Percentiles rank a stretch among this genome's conserved stretches.
These are phyloP conservation scores for Taiozyma onychis DNA, from an alignment of 1,139 yeast species.

Conservation along the genomic window DNA sequence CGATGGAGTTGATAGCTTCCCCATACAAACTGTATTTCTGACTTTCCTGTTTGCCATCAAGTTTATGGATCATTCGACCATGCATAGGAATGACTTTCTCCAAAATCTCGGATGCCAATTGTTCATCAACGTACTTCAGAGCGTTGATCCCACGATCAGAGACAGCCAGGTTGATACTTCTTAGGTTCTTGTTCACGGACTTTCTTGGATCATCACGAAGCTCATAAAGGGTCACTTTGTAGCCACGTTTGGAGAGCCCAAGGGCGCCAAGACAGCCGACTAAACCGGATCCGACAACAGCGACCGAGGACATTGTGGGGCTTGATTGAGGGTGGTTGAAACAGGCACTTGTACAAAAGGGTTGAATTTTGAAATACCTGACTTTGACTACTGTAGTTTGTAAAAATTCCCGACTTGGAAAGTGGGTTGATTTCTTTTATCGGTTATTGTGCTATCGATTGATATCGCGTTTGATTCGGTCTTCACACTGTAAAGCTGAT, in stretches of 20 bases:
- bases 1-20: constrained; percentile 71
- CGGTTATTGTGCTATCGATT: too few relatives aligned
- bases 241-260: constrained; percentile 72
- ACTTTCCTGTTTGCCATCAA: constrained; percentile 55
- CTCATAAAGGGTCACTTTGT: constrained; percentile 66
- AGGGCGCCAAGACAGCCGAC: constrained; percentile 88
- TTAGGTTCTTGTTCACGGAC: constrained; percentile 33
- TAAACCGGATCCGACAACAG: constrained; percentile 76
- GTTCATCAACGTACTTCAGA: constrained; percentile 52
- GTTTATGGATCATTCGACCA: constrained; percentile 85
- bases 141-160: constrained; percentile 79
- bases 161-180: constrained; percentile 84
- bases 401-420: too few relatives aligned
- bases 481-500: too few relatives aligned
- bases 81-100: constrained; percentile 72
- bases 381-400: too few relatives aligned
- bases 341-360: too few relatives aligned
- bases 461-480: too few relatives aligned
- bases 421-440: too few relatives aligned
- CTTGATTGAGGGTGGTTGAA: not conserved
- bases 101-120: constrained; percentile 51
- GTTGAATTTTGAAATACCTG: too few relatives aligned
- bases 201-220: constrained; percentile 32
- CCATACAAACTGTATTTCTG: constrained; percentile 83
- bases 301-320: constrained; percentile 27